A percentile compares a stretch with the other conserved stretches of the same genome.
Evolutionary conservation across 371 early-diverging fungal genomes (phyloP).

Genomic region (Parasitella parasitica): DNA sequence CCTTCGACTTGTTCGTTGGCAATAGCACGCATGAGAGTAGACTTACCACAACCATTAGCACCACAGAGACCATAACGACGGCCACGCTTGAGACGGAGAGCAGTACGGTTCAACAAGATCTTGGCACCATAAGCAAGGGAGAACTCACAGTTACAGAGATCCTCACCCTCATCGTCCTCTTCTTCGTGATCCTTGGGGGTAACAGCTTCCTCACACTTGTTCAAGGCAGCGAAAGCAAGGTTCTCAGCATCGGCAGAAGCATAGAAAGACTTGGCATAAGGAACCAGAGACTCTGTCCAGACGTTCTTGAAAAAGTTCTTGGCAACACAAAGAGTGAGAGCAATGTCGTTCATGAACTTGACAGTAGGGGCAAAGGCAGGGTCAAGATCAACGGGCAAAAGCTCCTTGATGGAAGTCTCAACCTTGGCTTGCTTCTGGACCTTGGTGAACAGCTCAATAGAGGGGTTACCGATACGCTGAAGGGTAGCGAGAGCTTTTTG

Average conservation of each 20-base stretch:
- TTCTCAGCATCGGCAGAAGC: conserved; percentile 29
- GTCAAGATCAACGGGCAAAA: conserved; percentile 37
- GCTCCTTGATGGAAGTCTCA: conserved; percentile 33
- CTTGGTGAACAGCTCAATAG: conserved; percentile 33
- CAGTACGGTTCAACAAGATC: conserved; percentile 77
- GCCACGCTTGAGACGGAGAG: conserved; percentile 73
- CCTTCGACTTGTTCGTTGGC: conserved; percentile 73
- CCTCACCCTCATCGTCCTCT: conserved; percentile 71
- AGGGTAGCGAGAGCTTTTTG: conserved; percentile 48
- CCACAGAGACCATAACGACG: conserved; percentile 84
- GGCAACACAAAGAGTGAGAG: conserved; percentile 37
- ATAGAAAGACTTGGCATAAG: conserved; percentile 60
- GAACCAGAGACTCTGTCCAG: conserved; percentile 42
- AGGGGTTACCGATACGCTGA: conserved; percentile 34
- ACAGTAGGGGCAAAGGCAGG: conserved; percentile 19
- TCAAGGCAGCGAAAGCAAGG: conserved; percentile 31
- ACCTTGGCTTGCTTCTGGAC: conserved; percentile 48
- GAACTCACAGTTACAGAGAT: conserved; percentile 80
- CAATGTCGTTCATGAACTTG: conserved; percentile 46
- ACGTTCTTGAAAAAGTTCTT: conserved; percentile 40
- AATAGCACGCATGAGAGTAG: conserved; percentile 85
- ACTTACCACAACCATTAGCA: conserved; percentile 87
- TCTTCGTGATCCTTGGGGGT: conserved; percentile 42
- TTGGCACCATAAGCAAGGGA: conserved; percentile 81
- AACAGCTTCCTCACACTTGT: conserved; percentile 45